Evolutionary conservation across 2,329 filamentous ascomycete species (phyloP).

Genomic region (Teratosphaeria viscida): DNA sequence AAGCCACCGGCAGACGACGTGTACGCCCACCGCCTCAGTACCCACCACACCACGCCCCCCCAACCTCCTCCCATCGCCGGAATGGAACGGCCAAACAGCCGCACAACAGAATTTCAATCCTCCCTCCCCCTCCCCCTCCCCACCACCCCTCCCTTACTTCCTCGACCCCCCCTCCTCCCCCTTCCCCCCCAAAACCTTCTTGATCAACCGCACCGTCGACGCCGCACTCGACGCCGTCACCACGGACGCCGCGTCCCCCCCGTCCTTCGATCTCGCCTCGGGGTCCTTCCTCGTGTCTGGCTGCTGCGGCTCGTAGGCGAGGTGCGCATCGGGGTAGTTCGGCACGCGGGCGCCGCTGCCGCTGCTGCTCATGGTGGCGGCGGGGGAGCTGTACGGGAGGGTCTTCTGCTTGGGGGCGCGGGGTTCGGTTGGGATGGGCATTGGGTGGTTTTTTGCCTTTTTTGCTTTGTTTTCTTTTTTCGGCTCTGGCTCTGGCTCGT

Average conservation of each 20-base stretch:
- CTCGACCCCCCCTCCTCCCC: neutral
- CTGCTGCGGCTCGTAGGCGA: neutral
- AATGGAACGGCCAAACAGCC: no score
- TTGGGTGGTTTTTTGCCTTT: no score
- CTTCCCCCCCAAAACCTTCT: neutral
- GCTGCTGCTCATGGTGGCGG: neutral
- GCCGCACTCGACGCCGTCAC: slow-evolving; percentile 3
- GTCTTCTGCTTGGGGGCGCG: no score
- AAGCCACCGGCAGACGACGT: no score
- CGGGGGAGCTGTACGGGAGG: no score
- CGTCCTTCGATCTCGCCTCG: neutral
- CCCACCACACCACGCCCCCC: no score
- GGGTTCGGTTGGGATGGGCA: no score
- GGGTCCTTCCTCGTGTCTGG: no score
- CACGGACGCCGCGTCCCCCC: neutral
- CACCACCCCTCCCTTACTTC: neutral
- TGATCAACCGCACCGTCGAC: slow-evolving; percentile 3
- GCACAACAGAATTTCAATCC: neutral
- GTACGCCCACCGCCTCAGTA: no score
- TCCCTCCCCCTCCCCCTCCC: neutral
- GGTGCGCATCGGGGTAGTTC: neutral
- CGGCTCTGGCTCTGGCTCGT: no score
- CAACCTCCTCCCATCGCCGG: no score
- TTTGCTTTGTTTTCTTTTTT: no score
- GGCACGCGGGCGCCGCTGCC: neutral